phyloP scores from a whole-genome alignment of 164 flowering plant species.

The Macadamia tetraphylla region DNA sequence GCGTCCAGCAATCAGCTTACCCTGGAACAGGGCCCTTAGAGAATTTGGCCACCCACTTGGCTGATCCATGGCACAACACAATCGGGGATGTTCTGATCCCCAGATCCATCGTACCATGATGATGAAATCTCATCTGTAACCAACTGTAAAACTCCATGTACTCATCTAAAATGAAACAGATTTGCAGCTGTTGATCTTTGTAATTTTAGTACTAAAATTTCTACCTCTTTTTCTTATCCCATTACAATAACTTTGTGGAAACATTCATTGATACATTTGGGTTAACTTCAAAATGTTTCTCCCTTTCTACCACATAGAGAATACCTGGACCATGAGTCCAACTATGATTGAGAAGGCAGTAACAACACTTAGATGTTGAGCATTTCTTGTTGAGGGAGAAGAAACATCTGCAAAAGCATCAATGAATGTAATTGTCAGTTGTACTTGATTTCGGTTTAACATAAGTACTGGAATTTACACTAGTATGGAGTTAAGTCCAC shows the following conservation, averaged over 20 bases:
- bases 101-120: conserved; percentile 35
- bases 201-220: conserved; percentile 3
- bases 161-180: conserved; percentile 15
- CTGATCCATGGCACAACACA: conserved; percentile 99
- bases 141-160: conserved; percentile 25
- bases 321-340: neutral
- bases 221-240: conserved; percentile 1
- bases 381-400: conserved; percentile 3
- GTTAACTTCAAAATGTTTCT: neutral
- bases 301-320: neutral
- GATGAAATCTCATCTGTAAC: neutral
- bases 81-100: conserved; percentile 86
- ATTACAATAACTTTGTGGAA: conserved; percentile 9
- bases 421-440: conserved; percentile 1
- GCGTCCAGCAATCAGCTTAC: conserved; percentile 90
- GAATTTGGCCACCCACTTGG: conserved; percentile 95
- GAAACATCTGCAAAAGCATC: conserved; percentile 8
- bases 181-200: conserved; percentile 10
- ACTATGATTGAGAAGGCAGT: conserved; percentile 6
- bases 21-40: conserved; percentile 99
- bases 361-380: conserved; percentile 5
- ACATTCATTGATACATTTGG: conserved; percentile 3
- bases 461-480: too few species aligned
- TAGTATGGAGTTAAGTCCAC: too few species aligned
- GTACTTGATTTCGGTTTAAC: neutral